Evolutionary conservation across 352 stramenopile genomes (phyloP).

Genomic region (Globisporangium carolinianum): DNA sequence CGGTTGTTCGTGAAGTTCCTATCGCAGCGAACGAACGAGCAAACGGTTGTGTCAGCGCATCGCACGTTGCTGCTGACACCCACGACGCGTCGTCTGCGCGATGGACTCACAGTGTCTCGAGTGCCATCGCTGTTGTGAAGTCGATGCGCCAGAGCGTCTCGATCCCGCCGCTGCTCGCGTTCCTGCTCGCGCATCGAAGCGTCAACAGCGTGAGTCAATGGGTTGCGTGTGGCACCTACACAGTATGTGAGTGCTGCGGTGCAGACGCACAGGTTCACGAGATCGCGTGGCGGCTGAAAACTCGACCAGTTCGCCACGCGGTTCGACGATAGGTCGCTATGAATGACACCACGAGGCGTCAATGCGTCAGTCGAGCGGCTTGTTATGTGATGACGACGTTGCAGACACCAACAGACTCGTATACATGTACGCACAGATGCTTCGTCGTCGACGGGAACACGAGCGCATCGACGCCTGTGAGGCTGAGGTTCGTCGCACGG

Average conservation of each 20-base stretch:
- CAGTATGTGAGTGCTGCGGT: neutral
- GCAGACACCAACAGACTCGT: too few relatives aligned
- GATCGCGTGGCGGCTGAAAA: neutral
- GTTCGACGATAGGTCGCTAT: constrained; percentile 11
- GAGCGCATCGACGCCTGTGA: constrained; percentile 5
- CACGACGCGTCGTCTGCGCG: neutral
- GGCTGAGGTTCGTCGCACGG: constrained; percentile 9
- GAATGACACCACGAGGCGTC: too few relatives aligned
- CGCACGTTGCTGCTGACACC: neutral
- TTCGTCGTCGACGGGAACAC: constrained; percentile 4
- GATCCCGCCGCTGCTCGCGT: constrained; percentile 3
- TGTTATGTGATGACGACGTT: too few relatives aligned
- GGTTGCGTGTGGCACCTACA: too few relatives aligned
- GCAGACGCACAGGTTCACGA: constrained; percentile 2
- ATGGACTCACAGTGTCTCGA: constrained; percentile 4
- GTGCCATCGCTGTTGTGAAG: neutral
- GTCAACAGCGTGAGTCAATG: neutral
- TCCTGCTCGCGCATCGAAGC: neutral
- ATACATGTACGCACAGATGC: constrained; percentile 3
- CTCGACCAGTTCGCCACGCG: constrained; percentile 8
- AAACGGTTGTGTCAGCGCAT: neutral
- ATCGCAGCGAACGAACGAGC: neutral
- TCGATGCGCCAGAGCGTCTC: constrained; percentile 6
- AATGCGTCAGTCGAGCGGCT: too few relatives aligned
- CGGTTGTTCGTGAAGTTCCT: constrained; percentile 10